Conservation (phyloP, 129 eudicot genomes). For the Tagetes patula region DNA sequence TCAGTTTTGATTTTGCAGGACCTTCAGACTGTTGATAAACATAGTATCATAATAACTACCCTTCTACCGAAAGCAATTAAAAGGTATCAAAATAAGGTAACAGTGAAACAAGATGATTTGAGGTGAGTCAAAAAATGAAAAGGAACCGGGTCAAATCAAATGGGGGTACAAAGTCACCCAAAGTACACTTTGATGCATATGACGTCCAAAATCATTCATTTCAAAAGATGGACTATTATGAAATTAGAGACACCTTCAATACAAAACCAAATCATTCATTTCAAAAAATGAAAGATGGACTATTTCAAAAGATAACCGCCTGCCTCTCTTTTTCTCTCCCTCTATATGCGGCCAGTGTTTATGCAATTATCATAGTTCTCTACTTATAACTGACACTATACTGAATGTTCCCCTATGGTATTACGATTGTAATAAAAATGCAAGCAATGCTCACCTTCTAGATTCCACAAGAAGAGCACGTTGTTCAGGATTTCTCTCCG, state of each 20-base stretch:
- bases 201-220: background rate
- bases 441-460: slow-evolving; percentile 18
- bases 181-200: background rate
- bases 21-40: too few species aligned
- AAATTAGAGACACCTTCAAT: too few species aligned
- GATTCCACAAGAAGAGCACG: slow-evolving; percentile 71
- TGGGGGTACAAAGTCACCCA: background rate
- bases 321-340: background rate
- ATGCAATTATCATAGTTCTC: background rate
- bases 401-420: background rate
- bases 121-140: background rate
- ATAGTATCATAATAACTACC: too few species aligned
- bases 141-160: background rate
- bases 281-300: too few species aligned
- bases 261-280: too few species aligned
- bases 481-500: slow-evolving; percentile 51
- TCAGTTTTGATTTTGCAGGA: too few species aligned
- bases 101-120: background rate
- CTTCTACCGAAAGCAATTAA: too few species aligned
- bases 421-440: background rate
- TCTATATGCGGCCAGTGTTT: background rate
- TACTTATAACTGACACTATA: background rate
- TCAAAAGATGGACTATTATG: background rate
- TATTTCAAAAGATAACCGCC: too few species aligned
- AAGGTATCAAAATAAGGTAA: background rate